Base-by-base conservation (phyloP, 305 asterid species). In the Nicotiana rustica region DNA sequence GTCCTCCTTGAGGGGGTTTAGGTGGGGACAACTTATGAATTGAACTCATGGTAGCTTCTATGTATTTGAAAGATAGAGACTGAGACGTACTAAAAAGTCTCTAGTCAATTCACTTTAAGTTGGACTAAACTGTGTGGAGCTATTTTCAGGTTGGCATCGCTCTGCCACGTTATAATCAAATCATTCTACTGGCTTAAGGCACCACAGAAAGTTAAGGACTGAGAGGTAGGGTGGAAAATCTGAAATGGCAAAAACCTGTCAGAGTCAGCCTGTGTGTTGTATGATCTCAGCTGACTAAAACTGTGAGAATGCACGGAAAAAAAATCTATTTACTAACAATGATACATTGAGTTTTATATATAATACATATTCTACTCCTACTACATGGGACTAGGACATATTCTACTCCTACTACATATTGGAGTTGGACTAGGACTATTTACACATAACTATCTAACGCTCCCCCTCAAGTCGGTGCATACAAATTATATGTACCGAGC, bases 91-190 rank as follows among this genome's bases (percentile, higher is more conserved):
- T 14, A 71, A 19, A 47, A 21, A 19, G 38, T 38, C 78, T 44
- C 33, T 44, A 21, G 19, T 71, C 21, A 21, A 55, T 44, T 55
- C 61, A 44, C 60, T 71, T 41, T 70, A 71, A 47, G 61, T 71
- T 71, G 38, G 61, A 71, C 21, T 71, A 19, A 19, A 47, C 44
- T 0, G 44, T 7, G 17, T 47, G 78, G 21, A 21, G 19, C 21
- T 71, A 71, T 47, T 47, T 44, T 71, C 61, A 44, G 78, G 78
- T 44, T 71, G 78, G 21, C 78, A 71, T 71, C 61, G 7, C 36
- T 44, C 19, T 41, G 61, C 61, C 61, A 41, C 3, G 7, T 71
- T 71, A 38, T 38, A 71, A 71, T 15, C 14, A 71, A 47, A 31
- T 71, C 61, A 71, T 14, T 71, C 38, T 47, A 18, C 60, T 71